A percentile compares a stretch with the other conserved stretches of the same genome.
phyloP scores from a whole-genome alignment of 257 asterid genomes.

The Paulownia fortunei region DNA sequence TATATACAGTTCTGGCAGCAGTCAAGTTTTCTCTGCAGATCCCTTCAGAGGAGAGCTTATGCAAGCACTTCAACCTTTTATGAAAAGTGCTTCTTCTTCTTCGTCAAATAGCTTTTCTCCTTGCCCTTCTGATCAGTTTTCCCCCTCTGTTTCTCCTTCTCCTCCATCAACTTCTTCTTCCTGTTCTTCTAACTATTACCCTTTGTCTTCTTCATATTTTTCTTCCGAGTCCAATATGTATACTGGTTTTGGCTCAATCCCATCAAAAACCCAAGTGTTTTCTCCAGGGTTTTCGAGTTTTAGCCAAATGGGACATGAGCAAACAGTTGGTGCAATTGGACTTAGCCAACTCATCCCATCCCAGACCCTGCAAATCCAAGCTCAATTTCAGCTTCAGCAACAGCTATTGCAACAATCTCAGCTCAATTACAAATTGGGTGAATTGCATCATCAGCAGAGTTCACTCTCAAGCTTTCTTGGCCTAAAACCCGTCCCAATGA shows the following conservation, averaged over 20 bases:
- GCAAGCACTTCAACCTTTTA: conserved; percentile 91
- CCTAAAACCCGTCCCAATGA: conserved; percentile 69
- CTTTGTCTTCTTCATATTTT: conserved; percentile 20
- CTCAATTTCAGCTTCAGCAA: conserved; percentile 65
- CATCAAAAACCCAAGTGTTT: conserved; percentile 60
- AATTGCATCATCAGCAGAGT: conserved; percentile 29
- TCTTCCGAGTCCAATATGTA: conserved; percentile 46
- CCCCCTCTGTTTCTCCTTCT: conserved; percentile 12
- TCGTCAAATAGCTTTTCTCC: conserved; percentile 27
- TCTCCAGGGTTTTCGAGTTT: conserved; percentile 58
- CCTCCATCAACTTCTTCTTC: conserved; percentile 37
- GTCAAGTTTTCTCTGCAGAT: conserved; percentile 53
- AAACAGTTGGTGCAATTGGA: conserved; percentile 47
- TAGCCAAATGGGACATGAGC: conserved; percentile 48
- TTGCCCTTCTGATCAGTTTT: conserved; percentile 22
- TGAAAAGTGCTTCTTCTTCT: conserved; percentile 68
- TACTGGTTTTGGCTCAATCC: conserved; percentile 47
- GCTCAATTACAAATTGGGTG: conserved; percentile 28
- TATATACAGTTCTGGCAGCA: conserved; percentile 45
- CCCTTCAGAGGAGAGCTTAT: conserved; percentile 81
- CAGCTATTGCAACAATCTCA: conserved; percentile 46
- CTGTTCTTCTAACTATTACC: conserved; percentile 23
- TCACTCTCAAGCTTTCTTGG: conserved; percentile 48
- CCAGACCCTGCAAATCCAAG: conserved; percentile 75
- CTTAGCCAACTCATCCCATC: conserved; percentile 63